These are phyloP conservation scores for Xerocomellus chrysenteron DNA, from an alignment of 768 basidiomycete species.

Conservation along the genomic window DNA sequence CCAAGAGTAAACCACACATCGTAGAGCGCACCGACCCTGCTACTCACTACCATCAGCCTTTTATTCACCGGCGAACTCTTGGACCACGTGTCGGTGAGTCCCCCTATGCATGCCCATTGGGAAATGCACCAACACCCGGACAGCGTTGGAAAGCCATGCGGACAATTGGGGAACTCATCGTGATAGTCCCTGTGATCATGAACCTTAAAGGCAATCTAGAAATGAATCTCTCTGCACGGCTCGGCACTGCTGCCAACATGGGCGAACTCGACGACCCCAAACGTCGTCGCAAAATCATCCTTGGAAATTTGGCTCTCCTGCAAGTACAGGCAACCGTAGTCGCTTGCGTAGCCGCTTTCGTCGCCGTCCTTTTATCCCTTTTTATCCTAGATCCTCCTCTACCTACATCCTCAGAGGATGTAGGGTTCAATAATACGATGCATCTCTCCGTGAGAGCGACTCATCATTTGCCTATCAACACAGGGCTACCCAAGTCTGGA, in stretches of 20 bases:
- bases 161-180: conserved; percentile 90
- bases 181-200: conserved; percentile 91
- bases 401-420: conserved; percentile 5
- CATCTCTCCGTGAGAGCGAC: conserved; percentile 18
- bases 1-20: background rate
- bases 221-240: conserved; percentile 95
- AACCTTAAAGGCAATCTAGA: conserved; percentile 99
- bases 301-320: conserved; percentile 81
- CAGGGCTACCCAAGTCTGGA: conserved; percentile 37
- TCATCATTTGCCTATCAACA: conserved; percentile 24
- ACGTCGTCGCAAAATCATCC: conserved; percentile 61
- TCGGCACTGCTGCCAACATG: conserved; percentile 94
- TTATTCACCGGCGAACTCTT: conserved; percentile 90
- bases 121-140: background rate
- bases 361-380: conserved; percentile 72
- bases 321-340: conserved; percentile 94
- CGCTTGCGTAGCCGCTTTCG: conserved; percentile 78
- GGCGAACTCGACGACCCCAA: conserved; percentile 81
- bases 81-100: conserved; percentile 79
- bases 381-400: conserved; percentile 44
- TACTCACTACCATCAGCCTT: conserved; percentile 80
- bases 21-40: conserved; percentile 84
- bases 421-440: conserved; percentile 12
- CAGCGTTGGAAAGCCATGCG: conserved; percentile 89
- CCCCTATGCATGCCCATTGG: conserved; percentile 1